phyloP scores from a whole-genome alignment of 768 basidiomycete species.

The Candolleomyces aberdarensis region DNA sequence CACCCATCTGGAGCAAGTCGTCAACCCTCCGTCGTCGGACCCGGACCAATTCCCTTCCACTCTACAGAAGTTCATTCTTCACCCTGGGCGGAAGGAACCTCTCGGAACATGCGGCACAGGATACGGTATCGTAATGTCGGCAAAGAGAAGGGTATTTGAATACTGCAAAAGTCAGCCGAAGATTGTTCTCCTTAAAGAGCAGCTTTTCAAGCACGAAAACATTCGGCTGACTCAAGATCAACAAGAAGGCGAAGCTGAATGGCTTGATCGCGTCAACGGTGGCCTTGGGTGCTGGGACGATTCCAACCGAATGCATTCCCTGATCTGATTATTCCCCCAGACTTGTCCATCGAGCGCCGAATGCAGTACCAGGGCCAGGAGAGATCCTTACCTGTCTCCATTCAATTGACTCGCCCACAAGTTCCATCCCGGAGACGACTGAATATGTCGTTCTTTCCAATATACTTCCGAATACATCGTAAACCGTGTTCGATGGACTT shows the following conservation, averaged over 20 bases:
- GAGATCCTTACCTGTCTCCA: too few species aligned
- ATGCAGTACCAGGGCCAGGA: too few species aligned
- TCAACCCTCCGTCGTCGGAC: constrained; percentile 4
- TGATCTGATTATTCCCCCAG: not conserved
- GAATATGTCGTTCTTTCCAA: too few species aligned
- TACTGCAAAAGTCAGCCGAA: constrained; percentile 3
- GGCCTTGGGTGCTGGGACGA: constrained; percentile 12
- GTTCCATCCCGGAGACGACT: too few species aligned
- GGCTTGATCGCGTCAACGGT: constrained; percentile 12
- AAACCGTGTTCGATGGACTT: too few species aligned
- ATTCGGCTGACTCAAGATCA: not conserved
- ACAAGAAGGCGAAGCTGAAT: constrained; percentile 7
- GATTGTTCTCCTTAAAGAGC: constrained; percentile 7
- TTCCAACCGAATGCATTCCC: not conserved
- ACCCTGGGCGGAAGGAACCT: constrained; percentile 6
- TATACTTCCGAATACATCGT: too few species aligned
- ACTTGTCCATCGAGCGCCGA: too few species aligned
- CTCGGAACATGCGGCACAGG: constrained; percentile 6
- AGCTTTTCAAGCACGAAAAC: not conserved
- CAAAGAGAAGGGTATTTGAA: constrained; percentile 1
- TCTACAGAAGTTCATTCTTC: constrained; percentile 8
- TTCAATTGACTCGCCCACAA: too few species aligned
- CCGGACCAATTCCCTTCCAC: constrained; percentile 6
- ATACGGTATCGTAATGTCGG: not conserved
- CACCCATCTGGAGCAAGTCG: constrained; percentile 3